These are phyloP conservation scores for Saitoella complicata DNA, from an alignment of 805 yeast genomes.

Conservation along the genomic window DNA sequence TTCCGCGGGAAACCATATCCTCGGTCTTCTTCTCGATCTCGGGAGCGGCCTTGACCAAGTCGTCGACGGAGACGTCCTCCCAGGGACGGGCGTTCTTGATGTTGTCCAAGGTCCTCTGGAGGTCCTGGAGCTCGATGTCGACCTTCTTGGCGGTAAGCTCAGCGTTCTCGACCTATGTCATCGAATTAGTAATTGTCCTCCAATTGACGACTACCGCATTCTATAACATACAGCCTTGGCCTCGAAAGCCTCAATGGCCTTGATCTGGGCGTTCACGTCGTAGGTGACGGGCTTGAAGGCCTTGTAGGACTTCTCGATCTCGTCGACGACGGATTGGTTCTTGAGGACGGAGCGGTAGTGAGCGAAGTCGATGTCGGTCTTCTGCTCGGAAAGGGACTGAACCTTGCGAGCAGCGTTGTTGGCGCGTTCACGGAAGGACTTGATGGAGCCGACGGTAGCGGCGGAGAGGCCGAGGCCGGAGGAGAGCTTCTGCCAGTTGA, in stretches of 20 bases:
- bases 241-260: slow-evolving; percentile 86
- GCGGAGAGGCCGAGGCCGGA: slow-evolving; percentile 85
- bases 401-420: slow-evolving; percentile 88
- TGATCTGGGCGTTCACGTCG: slow-evolving; percentile 77
- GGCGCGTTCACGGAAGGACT: slow-evolving; percentile 93
- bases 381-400: slow-evolving; percentile 51
- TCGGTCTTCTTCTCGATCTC: slow-evolving; percentile 91
- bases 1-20: slow-evolving; percentile 90
- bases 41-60: slow-evolving; percentile 88
- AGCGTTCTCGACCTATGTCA: slow-evolving; percentile 55
- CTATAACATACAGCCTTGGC: slow-evolving; percentile 44
- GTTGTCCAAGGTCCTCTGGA: slow-evolving; percentile 77
- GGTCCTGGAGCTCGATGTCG: slow-evolving; percentile 65
- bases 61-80: slow-evolving; percentile 91
- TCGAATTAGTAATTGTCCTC: neutral
- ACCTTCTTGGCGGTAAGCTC: slow-evolving; percentile 83
- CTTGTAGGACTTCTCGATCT: slow-evolving; percentile 61
- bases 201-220: neutral
- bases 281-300: slow-evolving; percentile 69
- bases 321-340: slow-evolving; percentile 63
- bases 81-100: slow-evolving; percentile 96
- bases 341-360: slow-evolving; percentile 66
- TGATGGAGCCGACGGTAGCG: slow-evolving; percentile 69
- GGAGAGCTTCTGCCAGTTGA: slow-evolving; percentile 90
- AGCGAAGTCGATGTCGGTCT: slow-evolving; percentile 64